phyloP scores from a whole-genome alignment of 1,139 yeast species.

The Candida tropicalis region DNA sequence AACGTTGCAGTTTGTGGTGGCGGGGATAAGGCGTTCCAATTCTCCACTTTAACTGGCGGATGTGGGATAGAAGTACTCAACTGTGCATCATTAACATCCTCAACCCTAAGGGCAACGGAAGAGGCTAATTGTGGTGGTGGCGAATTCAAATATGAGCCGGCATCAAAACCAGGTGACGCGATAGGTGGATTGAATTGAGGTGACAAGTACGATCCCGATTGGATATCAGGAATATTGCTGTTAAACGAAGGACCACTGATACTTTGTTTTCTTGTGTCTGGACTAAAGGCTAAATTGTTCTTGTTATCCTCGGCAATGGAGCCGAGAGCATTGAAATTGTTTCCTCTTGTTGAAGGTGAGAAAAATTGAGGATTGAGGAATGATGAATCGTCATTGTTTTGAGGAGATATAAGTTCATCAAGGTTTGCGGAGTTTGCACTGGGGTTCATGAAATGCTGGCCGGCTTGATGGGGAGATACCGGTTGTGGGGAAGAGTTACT shows the following conservation, averaged over 20 bases:
- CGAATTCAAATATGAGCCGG: constrained; percentile 33
- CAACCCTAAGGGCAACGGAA: constrained; percentile 11
- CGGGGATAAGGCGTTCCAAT: constrained; percentile 29
- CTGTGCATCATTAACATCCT: neutral
- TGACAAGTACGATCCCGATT: constrained; percentile 28
- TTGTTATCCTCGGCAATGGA: constrained; percentile 33
- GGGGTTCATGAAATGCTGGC: constrained; percentile 19
- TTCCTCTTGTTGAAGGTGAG: constrained; percentile 36
- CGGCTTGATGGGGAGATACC: constrained; percentile 16
- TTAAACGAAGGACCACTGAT: constrained; percentile 20
- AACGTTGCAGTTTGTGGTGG: constrained; percentile 19
- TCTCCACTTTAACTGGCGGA: constrained; percentile 16
- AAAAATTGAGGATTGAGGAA: constrained; percentile 45
- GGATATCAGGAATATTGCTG: constrained; percentile 20
- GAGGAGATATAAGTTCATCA: constrained; percentile 43
- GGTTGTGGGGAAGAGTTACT: constrained; percentile 13
- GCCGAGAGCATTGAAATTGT: constrained; percentile 31
- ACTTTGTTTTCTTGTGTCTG: constrained; percentile 39
- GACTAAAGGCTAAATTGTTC: constrained; percentile 26
- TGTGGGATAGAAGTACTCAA: constrained; percentile 31
- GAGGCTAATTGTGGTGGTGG: constrained; percentile 26
- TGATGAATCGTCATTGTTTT: constrained; percentile 20
- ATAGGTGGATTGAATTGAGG: constrained; percentile 29
- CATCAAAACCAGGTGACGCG: constrained; percentile 27
- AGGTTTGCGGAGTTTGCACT: constrained; percentile 24